These are phyloP conservation scores for Durotheca rogersii DNA, from an alignment of 495 filamentous ascomycete genomes.

Conservation along the genomic window DNA sequence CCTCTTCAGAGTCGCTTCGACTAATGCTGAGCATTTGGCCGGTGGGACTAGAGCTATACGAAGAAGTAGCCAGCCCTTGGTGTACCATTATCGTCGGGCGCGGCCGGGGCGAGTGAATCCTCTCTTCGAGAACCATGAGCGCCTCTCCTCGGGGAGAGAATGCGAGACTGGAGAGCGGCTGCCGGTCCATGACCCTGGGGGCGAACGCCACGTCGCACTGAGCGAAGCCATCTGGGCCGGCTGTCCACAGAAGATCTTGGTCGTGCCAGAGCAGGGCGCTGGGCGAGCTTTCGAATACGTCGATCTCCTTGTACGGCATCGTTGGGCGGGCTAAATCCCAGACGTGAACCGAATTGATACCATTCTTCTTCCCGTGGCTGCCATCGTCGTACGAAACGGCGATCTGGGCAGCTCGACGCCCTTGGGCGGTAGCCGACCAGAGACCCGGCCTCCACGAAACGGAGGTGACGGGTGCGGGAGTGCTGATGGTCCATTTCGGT, in stretches of 20 bases:
- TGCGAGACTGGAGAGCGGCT: constrained; percentile 60
- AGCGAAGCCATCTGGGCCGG: constrained; percentile 80
- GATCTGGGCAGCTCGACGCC: constrained; percentile 59
- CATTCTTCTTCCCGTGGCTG: constrained; percentile 47
- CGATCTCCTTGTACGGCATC: constrained; percentile 83
- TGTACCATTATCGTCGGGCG: constrained; percentile 37
- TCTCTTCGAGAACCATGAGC: constrained; percentile 57
- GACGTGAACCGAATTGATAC: constrained; percentile 73
- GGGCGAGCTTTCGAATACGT: constrained; percentile 68
- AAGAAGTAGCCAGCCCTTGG: constrained; percentile 31
- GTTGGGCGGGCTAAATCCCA: constrained; percentile 91
- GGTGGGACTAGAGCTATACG: constrained; percentile 46
- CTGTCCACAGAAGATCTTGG: constrained; percentile 88
- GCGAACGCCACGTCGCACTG: constrained; percentile 87
- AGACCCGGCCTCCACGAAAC: constrained; percentile 85
- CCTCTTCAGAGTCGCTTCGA: constrained; percentile 67
- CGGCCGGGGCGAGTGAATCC: constrained; percentile 40
- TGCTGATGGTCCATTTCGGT: constrained; percentile 60
- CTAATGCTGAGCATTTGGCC: constrained; percentile 54
- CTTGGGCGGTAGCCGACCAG: constrained; percentile 66
- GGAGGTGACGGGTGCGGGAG: constrained; percentile 65
- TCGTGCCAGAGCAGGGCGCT: constrained; percentile 87
- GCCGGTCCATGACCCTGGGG: constrained; percentile 74
- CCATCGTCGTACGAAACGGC: constrained; percentile 55
- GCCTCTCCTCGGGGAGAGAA: constrained; percentile 63